These are phyloP conservation scores for Russula earlei DNA, from an alignment of 768 basidiomycete species.

Conservation along the genomic window DNA sequence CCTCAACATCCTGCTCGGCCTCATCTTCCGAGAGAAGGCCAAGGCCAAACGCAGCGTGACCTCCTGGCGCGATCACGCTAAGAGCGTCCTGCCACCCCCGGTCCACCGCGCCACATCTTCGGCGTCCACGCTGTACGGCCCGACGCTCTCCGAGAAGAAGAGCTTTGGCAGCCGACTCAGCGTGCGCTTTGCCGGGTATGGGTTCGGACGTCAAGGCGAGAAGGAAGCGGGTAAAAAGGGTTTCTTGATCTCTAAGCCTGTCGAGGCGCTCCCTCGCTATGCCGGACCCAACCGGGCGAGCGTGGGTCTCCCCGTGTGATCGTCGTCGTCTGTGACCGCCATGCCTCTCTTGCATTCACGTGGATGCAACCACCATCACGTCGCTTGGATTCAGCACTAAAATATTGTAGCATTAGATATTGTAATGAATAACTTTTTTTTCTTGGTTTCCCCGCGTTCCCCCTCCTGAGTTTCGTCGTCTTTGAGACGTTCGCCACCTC, in stretches of 20 bases:
- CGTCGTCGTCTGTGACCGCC: neutral
- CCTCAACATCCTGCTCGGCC: slow-evolving; percentile 70
- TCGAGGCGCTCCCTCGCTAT: slow-evolving; percentile 18
- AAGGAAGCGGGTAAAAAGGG: slow-evolving; percentile 59
- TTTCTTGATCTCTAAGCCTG: slow-evolving; percentile 20
- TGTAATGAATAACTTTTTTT: neutral
- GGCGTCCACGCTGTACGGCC: slow-evolving; percentile 11
- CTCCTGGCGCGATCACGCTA: slow-evolving; percentile 41
- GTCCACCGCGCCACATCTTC: slow-evolving; percentile 14
- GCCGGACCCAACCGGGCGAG: slow-evolving; percentile 27
- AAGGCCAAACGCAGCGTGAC: slow-evolving; percentile 55
- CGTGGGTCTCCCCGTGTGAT: neutral
- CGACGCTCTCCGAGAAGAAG: slow-evolving; percentile 6
- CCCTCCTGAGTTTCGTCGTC: neutral
- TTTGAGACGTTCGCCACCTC: neutral
- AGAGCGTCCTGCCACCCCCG: slow-evolving; percentile 13
- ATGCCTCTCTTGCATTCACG: neutral
- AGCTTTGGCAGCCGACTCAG: neutral
- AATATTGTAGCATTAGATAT: slow-evolving; percentile 9
- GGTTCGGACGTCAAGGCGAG: slow-evolving; percentile 76
- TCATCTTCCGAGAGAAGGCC: slow-evolving; percentile 58
- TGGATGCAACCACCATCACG: neutral
- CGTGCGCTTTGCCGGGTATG: slow-evolving; percentile 38
- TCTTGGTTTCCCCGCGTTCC: neutral
- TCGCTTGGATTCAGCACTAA: neutral